Base-by-base conservation (phyloP, 257 asterid species). In the Solanum piurae region DNA sequence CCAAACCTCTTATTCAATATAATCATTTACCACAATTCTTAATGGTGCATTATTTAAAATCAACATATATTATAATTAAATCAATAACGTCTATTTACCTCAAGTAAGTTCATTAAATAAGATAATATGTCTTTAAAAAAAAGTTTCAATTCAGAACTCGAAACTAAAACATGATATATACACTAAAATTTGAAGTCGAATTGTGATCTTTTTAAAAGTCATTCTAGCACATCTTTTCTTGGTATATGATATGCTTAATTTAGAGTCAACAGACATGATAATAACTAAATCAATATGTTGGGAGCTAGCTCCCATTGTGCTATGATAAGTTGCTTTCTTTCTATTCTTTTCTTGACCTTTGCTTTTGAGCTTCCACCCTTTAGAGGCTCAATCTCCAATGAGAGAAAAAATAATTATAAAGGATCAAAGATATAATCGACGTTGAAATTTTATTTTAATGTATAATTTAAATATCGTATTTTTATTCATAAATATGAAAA, bases 371-470 rank as follows among this genome's bases (percentile, higher is more conserved):
- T 44, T 80, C 38, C 85, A 46, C 29, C 2, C 38, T 79, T 79
- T 79, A 27, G 27, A 80, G 68, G 68, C 42, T 29, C 68, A 80
- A 80, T 80, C 85, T 80, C 85, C 85, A 42, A 77, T 38, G 60
- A 12, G 11, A 77, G 8, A n/a, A 77, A 77, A 25, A 11, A 40
- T 40, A 77, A 42, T 3, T 25, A 31, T 31, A 31, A 71, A 71
- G 12, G 40, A 71, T 71, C 7, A 71, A 16, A 33, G 7, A 18
- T 9, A 71, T 6, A 13, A 25, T 12, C 1, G 0, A 0, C 0
- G 4, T 64, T 25, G 34, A 64, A 11, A 60, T 27, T 68, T 68
- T 68, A 6, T 68, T 27, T 68, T 3, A 0, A 3, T 1, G 2
- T 27, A 16, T 1, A 68, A 6, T 27, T 27, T 5, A 16, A 7